A percentile compares a stretch with the other conserved stretches of the same genome.
Conservation (phyloP, 352 stramenopile genomes). For the Thalassiosira livingstoniorum region DNA sequence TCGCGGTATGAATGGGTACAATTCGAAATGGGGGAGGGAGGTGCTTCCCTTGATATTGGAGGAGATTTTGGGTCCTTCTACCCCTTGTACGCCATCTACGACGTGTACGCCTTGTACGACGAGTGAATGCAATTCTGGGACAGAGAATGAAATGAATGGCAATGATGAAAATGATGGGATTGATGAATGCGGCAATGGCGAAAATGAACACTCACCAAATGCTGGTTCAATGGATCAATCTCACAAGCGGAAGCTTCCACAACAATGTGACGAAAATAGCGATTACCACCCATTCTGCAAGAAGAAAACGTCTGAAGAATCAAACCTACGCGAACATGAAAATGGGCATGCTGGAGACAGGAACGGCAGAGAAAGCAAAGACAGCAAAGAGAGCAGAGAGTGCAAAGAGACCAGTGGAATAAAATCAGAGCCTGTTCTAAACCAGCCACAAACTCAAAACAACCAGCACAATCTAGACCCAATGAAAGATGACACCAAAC, state of each 20-base stretch:
- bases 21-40: slow-evolving; percentile 67
- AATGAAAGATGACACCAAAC: slow-evolving; percentile 6
- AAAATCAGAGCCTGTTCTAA: not conserved
- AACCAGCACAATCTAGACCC: slow-evolving; percentile 1
- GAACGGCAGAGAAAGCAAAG: no score
- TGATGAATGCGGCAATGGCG: slow-evolving; percentile 4
- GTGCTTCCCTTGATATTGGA: slow-evolving; percentile 46
- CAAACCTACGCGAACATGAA: no score
- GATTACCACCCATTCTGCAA: no score
- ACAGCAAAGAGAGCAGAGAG: no score
- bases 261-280: no score
- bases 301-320: no score
- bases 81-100: no score
- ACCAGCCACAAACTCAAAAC: not conserved
- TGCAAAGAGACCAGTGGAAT: not conserved
- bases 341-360: not conserved
- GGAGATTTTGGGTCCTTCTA: slow-evolving; percentile 36
- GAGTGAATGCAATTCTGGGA: no score
- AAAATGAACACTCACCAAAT: not conserved
- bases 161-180: not conserved
- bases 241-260: no score
- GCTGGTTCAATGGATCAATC: no score
- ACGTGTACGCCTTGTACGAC: no score
- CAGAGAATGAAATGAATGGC: no score
- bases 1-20: slow-evolving; percentile 85